Evolutionary conservation across 1,139 yeast species (phyloP).

Genomic region (Yamadazyma triangularis): DNA sequence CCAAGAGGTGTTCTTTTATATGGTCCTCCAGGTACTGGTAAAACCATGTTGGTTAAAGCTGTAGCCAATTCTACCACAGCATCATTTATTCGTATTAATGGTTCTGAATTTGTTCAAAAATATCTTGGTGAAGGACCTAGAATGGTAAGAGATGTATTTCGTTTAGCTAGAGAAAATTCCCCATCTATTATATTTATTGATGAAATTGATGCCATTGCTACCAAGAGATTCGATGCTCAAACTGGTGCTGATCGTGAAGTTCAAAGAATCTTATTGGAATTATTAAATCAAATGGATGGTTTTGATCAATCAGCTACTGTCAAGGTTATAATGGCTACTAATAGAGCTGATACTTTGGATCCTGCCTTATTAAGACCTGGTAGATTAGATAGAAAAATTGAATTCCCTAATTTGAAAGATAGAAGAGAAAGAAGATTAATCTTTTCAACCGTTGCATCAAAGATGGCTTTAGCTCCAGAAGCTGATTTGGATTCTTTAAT

Average conservation of each 20-base stretch:
- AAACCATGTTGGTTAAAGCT: constrained; percentile 97
- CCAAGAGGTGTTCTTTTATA: constrained; percentile 96
- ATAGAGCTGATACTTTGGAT: constrained; percentile 95
- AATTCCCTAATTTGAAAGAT: constrained; percentile 91
- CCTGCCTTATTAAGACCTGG: constrained; percentile 98
- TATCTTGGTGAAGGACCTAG: constrained; percentile 99
- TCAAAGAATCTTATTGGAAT: constrained; percentile 92
- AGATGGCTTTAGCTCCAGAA: constrained; percentile 97
- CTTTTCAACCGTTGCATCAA: constrained; percentile 92
- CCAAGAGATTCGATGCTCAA: constrained; percentile 98
- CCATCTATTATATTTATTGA: constrained; percentile 97
- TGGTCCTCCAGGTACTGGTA: constrained; percentile 99
- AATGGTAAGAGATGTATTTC: constrained; percentile 97
- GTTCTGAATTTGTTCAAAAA: constrained; percentile 97
- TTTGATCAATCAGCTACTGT: constrained; percentile 95
- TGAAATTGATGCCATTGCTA: constrained; percentile 98
- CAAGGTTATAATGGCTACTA: constrained; percentile 98
- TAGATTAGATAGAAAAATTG: constrained; percentile 96
- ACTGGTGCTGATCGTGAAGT: constrained; percentile 99
- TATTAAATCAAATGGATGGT: constrained; percentile 98
- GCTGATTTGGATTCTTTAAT: constrained; percentile 93
- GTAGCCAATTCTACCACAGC: constrained; percentile 97
- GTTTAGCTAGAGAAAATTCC: constrained; percentile 94
- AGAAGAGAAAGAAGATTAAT: constrained; percentile 97
- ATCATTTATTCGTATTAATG: constrained; percentile 92